phyloP scores from a whole-genome alignment of 2,329 filamentous ascomycete species.

The Nothopassalora personata region DNA sequence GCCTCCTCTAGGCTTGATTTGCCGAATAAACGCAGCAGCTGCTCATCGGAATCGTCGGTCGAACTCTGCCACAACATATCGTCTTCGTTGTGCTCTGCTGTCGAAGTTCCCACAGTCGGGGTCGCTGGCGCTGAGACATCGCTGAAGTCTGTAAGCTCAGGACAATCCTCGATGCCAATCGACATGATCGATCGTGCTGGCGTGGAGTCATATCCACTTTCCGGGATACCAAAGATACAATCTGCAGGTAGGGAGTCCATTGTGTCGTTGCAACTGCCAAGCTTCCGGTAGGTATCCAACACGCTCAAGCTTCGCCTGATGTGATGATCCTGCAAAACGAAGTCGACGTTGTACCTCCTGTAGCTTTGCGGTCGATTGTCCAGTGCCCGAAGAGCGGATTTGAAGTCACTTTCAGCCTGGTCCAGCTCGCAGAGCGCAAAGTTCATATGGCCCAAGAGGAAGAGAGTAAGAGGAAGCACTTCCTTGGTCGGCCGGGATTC shows the following conservation, averaged over 20 bases:
- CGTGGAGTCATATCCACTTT: not conserved
- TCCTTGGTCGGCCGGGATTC: constrained; percentile 20
- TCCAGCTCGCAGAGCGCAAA: constrained; percentile 22
- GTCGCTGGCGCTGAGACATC: not conserved
- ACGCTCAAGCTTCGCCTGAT: constrained; percentile 14
- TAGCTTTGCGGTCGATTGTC: constrained; percentile 12
- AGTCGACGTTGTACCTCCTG: constrained; percentile 19
- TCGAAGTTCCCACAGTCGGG: not conserved
- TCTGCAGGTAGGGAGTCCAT: constrained; percentile 23
- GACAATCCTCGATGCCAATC: not conserved
- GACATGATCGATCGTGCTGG: not conserved
- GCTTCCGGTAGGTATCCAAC: not conserved
- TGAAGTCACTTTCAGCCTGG: constrained; percentile 22
- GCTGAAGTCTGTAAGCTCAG: not conserved
- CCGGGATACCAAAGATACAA: constrained; percentile 21
- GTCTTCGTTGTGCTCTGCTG: not conserved
- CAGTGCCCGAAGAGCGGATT: constrained; percentile 16
- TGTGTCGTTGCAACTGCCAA: constrained; percentile 2
- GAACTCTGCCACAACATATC: not conserved
- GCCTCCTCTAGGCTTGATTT: not conserved
- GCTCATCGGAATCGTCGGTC: not conserved
- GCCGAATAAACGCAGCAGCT: not conserved
- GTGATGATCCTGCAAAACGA: constrained; percentile 14
- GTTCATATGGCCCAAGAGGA: constrained; percentile 28
- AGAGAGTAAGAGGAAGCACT: constrained; percentile 22